phyloP scores from a whole-genome alignment of 768 basidiomycete species.

The Trametes punicea region DNA sequence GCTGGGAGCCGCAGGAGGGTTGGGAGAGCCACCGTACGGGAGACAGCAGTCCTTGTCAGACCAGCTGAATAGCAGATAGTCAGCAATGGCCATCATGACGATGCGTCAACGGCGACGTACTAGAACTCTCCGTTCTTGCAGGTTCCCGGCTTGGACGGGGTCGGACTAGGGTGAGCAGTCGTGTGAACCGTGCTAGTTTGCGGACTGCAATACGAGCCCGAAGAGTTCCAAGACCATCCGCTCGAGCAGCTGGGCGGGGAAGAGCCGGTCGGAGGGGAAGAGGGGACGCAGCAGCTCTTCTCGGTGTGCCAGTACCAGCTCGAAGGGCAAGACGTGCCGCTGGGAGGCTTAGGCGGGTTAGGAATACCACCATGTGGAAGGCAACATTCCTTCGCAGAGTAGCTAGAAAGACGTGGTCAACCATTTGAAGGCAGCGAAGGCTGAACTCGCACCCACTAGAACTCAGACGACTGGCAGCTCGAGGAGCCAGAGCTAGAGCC shows the following conservation, averaged over 20 bases:
- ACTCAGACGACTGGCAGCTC: slow-evolving; percentile 29
- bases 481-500: slow-evolving; percentile 14
- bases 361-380: slow-evolving; percentile 42
- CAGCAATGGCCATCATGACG: no score
- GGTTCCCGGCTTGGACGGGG: background rate
- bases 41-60: slow-evolving; percentile 38
- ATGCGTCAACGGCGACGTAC: background rate
- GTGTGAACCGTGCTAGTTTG: background rate
- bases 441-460: slow-evolving; percentile 18
- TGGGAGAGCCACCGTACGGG: slow-evolving; percentile 39
- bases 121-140: background rate
- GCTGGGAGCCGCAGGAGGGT: slow-evolving; percentile 42
- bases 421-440: background rate
- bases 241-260: slow-evolving; percentile 41
- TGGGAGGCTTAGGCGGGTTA: slow-evolving; percentile 42
- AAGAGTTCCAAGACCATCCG: slow-evolving; percentile 30
- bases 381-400: slow-evolving; percentile 37
- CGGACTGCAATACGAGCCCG: slow-evolving; percentile 8
- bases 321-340: slow-evolving; percentile 44
- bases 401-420: slow-evolving; percentile 26
- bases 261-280: slow-evolving; percentile 36
- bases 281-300: slow-evolving; percentile 53
- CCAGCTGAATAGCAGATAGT: slow-evolving; percentile 24
- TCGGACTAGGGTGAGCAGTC: background rate
- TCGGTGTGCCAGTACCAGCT: slow-evolving; percentile 47